phyloP scores from a whole-genome alignment of 169 alveolate species.

The Plasmodium yoelii region DNA sequence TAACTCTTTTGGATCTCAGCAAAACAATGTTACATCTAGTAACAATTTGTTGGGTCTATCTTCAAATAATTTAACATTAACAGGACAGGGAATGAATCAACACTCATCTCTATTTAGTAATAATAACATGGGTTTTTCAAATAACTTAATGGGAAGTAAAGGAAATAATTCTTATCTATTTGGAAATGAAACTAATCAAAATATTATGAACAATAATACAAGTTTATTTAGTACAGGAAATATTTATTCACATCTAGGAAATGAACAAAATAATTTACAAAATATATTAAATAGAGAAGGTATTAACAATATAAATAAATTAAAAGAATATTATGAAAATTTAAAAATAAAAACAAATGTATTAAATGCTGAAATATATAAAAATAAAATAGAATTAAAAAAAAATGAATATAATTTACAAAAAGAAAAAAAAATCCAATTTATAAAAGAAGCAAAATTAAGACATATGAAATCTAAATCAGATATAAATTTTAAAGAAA shows the following conservation, averaged over 20 bases:
- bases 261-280: no score
- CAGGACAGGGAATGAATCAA: no score
- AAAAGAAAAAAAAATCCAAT: constrained; percentile 49
- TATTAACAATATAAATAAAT: constrained; percentile 14
- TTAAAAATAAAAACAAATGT: constrained; percentile 50
- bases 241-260: no score
- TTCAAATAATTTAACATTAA: no score
- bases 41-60: no score
- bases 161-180: not conserved
- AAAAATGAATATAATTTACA: constrained; percentile 36
- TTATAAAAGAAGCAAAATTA: constrained; percentile 58
- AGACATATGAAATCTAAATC: constrained; percentile 46
- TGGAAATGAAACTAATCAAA: not conserved
- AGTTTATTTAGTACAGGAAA: not conserved
- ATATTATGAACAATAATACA: not conserved
- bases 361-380: constrained; percentile 48
- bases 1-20: no score
- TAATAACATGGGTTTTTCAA: not conserved
- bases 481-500: constrained; percentile 64
- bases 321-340: constrained; percentile 34
- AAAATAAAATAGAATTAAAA: constrained; percentile 36
- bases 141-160: not conserved
- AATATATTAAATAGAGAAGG: not conserved
- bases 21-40: no score
- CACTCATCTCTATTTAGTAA: constrained; percentile 13